Evolutionary conservation across 169 alveolate species (phyloP).

Genomic region (Plasmodium coatneyi): DNA sequence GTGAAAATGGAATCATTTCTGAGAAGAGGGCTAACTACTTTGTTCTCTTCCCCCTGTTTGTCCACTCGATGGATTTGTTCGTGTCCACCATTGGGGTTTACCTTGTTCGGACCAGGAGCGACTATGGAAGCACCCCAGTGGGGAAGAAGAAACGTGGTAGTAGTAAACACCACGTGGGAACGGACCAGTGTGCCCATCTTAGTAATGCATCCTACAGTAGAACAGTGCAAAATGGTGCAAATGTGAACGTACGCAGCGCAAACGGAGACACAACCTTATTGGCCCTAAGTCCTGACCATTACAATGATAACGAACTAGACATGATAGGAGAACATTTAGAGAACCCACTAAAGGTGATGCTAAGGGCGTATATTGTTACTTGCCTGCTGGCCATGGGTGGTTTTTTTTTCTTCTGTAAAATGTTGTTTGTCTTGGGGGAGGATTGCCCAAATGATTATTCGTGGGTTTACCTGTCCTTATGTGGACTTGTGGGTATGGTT

Average conservation of each 20-base stretch:
- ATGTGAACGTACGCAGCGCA: neutral
- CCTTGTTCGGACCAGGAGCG: constrained; percentile 84
- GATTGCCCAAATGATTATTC: constrained; percentile 53
- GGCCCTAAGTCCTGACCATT: constrained; percentile 73
- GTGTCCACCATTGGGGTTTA: constrained; percentile 85
- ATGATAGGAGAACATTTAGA: constrained; percentile 34
- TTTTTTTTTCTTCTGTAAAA: constrained; percentile 82
- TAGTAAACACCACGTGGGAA: neutral
- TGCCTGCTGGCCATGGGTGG: constrained; percentile 82
- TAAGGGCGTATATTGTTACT: constrained; percentile 83
- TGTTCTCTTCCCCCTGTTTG: constrained; percentile 90
- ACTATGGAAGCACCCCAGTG: constrained; percentile 55
- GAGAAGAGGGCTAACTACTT: constrained; percentile 79
- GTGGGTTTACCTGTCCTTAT: constrained; percentile 79
- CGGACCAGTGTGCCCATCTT: constrained; percentile 43
- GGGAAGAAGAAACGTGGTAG: neutral
- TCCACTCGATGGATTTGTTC: constrained; percentile 88
- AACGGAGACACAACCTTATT: neutral
- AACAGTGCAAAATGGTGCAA: neutral
- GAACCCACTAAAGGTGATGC: constrained; percentile 58
- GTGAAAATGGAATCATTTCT: constrained; percentile 82
- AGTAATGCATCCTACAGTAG: neutral
- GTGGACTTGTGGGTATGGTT: constrained; percentile 88
- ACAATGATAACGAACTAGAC: constrained; percentile 77
- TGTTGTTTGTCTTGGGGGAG: constrained; percentile 73